These are phyloP conservation scores for Sesbania bispinosa DNA, from an alignment of 306 rosid genomes.

Conservation along the genomic window DNA sequence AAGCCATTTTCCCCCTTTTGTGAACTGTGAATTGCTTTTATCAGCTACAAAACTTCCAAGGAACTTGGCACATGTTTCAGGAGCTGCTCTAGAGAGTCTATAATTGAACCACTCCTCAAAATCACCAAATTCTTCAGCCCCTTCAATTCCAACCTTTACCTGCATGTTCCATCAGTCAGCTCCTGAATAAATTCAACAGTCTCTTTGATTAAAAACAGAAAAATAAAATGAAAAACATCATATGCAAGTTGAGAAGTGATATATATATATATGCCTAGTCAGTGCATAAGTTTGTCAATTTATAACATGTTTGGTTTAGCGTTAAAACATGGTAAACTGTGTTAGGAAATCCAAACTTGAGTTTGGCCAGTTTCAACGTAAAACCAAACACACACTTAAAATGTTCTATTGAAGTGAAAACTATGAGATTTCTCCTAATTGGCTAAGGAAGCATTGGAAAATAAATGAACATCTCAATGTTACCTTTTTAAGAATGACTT, in stretches of 20 bases:
- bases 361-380: too few relatives aligned
- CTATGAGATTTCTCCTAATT: too few relatives aligned
- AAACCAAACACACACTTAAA: too few relatives aligned
- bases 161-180: slow-evolving; percentile 37
- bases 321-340: too few relatives aligned
- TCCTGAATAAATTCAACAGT: not conserved
- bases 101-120: slow-evolving; percentile 93
- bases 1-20: slow-evolving; percentile 94
- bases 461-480: not conserved
- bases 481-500: slow-evolving; percentile 94
- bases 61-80: slow-evolving; percentile 92
- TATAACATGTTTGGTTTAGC: too few relatives aligned
- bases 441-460: too few relatives aligned
- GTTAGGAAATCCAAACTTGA: too few relatives aligned
- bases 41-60: slow-evolving; percentile 91
- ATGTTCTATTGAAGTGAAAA: too few relatives aligned
- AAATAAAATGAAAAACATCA: not conserved
- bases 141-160: slow-evolving; percentile 74
- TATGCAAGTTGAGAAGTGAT: not conserved
- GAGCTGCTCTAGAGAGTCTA: slow-evolving; percentile 95
- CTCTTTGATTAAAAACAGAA: not conserved
- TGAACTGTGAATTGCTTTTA: slow-evolving; percentile 55
- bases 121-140: slow-evolving; percentile 82
- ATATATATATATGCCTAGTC: not conserved
- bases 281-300: not conserved